phyloP scores from a whole-genome alignment of 2,329 filamentous ascomycete genomes.

The Xylariaceae sp. region DNA sequence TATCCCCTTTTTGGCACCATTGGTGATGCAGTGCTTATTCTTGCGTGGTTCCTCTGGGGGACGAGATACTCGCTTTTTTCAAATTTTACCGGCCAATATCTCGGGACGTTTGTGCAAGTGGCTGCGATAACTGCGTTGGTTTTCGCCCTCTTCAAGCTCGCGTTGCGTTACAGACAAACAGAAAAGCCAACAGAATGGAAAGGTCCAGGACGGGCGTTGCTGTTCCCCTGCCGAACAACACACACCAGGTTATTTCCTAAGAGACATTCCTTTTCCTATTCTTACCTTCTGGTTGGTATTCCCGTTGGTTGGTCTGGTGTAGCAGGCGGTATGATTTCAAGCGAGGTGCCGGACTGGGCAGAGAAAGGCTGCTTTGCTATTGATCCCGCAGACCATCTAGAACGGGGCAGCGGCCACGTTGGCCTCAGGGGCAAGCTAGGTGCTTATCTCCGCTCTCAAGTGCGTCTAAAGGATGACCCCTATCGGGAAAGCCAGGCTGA shows the following conservation, averaged over 20 bases:
- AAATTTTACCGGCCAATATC: constrained; percentile 4
- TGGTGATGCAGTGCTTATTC: constrained; percentile 23
- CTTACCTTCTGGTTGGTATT: constrained; percentile 70
- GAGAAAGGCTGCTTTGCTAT: constrained; percentile 59
- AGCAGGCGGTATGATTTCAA: constrained; percentile 59
- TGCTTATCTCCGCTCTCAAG: constrained; percentile 59
- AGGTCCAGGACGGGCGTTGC: constrained; percentile 46
- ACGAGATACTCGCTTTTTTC: constrained; percentile 1
- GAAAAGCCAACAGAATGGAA: constrained; percentile 19
- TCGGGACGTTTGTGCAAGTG: constrained; percentile 3
- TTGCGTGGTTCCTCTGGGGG: constrained; percentile 15
- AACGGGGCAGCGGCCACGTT: constrained; percentile 52
- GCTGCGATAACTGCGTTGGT: constrained; percentile 3
- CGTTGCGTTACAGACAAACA: constrained; percentile 2
- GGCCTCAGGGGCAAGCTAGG: constrained; percentile 67
- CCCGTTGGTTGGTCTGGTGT: constrained; percentile 65
- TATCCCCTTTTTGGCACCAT: constrained; percentile 22
- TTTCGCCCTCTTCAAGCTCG: constrained; percentile 2
- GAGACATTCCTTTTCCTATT: constrained; percentile 69
- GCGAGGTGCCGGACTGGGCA: constrained; percentile 32
- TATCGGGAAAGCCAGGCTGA: constrained; percentile 15
- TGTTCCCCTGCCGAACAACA: constrained; percentile 67
- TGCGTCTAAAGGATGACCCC: constrained; percentile 36
- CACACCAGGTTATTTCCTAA: constrained; percentile 70
- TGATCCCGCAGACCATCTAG: constrained; percentile 62